phyloP scores from a whole-genome alignment of 2,329 filamentous ascomycete species.

The Aspergillus cejpii region DNA sequence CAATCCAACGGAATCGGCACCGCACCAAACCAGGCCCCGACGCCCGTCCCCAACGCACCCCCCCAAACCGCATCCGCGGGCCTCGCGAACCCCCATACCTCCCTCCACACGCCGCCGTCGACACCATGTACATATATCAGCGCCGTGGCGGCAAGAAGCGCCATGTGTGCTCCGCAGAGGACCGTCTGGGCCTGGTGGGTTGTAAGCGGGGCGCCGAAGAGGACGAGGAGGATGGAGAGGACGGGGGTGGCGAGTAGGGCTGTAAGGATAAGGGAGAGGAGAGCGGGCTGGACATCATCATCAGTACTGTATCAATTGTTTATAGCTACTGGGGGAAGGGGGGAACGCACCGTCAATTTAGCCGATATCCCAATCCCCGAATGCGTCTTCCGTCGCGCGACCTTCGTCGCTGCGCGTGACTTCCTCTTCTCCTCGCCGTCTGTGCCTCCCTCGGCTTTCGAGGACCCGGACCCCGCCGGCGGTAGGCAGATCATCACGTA shows the following conservation, averaged over 20 bases:
- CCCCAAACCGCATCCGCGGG: conserved; percentile 83
- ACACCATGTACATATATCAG: conserved; percentile 82
- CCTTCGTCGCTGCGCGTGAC: conserved; percentile 15
- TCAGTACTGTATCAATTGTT: too few species aligned
- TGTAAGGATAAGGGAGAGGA: conserved; percentile 58
- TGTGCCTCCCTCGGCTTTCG: conserved; percentile 11
- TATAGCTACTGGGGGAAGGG: too few species aligned
- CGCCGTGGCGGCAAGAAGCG: conserved; percentile 69
- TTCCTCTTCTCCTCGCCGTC: conserved; percentile 6
- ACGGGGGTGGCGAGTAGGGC: conserved; percentile 51
- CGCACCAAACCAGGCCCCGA: conserved; percentile 88
- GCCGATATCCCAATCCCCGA: conserved; percentile 9
- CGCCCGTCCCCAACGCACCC: conserved; percentile 64
- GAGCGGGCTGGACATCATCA: conserved; percentile 50
- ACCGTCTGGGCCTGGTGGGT: conserved; percentile 72
- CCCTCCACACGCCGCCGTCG: conserved; percentile 62
- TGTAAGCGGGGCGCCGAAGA: conserved; percentile 86
- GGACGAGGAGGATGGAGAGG: conserved; percentile 59
- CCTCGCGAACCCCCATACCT: conserved; percentile 59
- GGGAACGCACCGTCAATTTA: conserved; percentile 27
- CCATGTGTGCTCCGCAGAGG: conserved; percentile 73
- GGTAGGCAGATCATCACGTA: conserved; percentile 57
- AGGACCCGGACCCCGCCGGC: conserved; percentile 38
- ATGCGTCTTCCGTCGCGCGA: conserved; percentile 18
- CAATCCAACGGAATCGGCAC: conserved; percentile 94